Conservation (phyloP, 352 stramenopile genomes). For the Globisporangium heterothallicum region DNA sequence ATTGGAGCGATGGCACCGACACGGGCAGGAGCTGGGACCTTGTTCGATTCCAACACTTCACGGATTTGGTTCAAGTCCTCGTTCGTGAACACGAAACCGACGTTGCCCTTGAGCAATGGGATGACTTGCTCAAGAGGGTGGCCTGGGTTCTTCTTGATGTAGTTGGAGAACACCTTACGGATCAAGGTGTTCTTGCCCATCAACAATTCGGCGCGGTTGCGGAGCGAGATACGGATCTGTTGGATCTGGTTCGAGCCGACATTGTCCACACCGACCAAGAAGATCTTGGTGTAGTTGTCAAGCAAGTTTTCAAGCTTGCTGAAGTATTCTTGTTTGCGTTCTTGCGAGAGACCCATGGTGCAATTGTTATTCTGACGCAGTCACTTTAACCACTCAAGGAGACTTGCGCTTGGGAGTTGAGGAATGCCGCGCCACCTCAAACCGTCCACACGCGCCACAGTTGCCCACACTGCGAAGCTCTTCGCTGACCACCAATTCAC, state of each 20-base stretch:
- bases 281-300: constrained; percentile 96
- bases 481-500: constrained; percentile 34
- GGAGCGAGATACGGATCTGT: constrained; percentile 94
- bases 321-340: constrained; percentile 99
- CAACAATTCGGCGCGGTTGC: constrained; percentile 94
- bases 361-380: constrained; percentile 53
- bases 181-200: constrained; percentile 99
- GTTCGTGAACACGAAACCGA: constrained; percentile 99
- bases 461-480: background rate
- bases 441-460: background rate
- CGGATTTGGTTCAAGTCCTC: constrained; percentile 92
- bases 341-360: constrained; percentile 92
- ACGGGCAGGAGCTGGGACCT: constrained; percentile 94
- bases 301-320: constrained; percentile 93
- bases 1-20: constrained; percentile 93
- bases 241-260: constrained; percentile 99
- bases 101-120: constrained; percentile 93
- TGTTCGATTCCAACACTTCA: constrained; percentile 83
- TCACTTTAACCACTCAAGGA: constrained; percentile 84
- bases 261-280: constrained; percentile 99
- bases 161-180: constrained; percentile 97
- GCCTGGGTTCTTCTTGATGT: constrained; percentile 95
- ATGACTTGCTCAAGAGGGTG: constrained; percentile 90
- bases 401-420: constrained; percentile 76
- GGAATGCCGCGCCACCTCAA: constrained; percentile 22